These are phyloP conservation scores for Komagataella ulmi DNA, from an alignment of 805 yeast species.

Conservation along the genomic window DNA sequence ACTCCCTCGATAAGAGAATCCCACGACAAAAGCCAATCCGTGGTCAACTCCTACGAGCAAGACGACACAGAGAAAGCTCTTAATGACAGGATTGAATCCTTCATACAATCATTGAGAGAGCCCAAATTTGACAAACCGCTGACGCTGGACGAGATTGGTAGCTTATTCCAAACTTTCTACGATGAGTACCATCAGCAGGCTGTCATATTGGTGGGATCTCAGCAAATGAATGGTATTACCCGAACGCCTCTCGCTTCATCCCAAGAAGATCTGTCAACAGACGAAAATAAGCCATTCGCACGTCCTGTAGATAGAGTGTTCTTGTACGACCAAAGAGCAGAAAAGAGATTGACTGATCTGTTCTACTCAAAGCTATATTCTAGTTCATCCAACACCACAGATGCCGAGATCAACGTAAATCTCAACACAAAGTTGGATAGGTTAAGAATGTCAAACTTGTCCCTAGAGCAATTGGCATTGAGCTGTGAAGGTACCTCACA, in stretches of 20 bases:
- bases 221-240: constrained; percentile 1
- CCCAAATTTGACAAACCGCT: constrained; percentile 22
- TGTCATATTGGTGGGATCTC: constrained; percentile 7
- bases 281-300: not conserved
- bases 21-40: not conserved
- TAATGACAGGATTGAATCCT: not conserved
- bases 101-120: constrained; percentile 14
- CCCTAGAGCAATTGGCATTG: constrained; percentile 14
- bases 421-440: constrained; percentile 14
- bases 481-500: constrained; percentile 13
- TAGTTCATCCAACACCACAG: constrained; percentile 13
- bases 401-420: constrained; percentile 13
- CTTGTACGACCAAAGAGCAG: constrained; percentile 15
- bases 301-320: constrained; percentile 6
- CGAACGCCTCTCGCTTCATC: not conserved
- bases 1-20: not conserved
- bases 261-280: not conserved
- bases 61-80: not conserved
- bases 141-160: constrained; percentile 20
- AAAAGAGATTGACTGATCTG: constrained; percentile 18
- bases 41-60: not conserved
- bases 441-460: constrained; percentile 12
- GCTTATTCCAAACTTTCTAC: constrained; percentile 20
- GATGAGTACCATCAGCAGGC: constrained; percentile 12
- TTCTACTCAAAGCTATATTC: constrained; percentile 21